phyloP scores from a whole-genome alignment of 164 flowering plant genomes.

The Litsea cubeba region DNA sequence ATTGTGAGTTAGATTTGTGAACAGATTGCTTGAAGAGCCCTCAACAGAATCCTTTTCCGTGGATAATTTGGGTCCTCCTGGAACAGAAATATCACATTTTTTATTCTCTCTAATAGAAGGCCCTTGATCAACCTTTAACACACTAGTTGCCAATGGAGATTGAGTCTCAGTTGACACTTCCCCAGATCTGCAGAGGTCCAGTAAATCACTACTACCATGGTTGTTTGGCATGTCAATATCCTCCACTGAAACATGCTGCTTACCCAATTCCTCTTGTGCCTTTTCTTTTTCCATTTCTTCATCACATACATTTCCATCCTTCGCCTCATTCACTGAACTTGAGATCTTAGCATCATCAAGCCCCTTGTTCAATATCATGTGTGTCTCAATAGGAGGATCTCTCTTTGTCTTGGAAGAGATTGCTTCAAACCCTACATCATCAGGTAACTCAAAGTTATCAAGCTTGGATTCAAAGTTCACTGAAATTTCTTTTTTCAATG shows the following conservation, averaged over 20 bases:
- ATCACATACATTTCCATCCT: slow-evolving; percentile 17
- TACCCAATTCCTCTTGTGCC: slow-evolving; percentile 15
- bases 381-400: not conserved
- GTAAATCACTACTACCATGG: slow-evolving; percentile 36
- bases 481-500: slow-evolving; percentile 23
- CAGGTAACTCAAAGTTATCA: slow-evolving; percentile 22
- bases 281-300: slow-evolving; percentile 30
- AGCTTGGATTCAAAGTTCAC: slow-evolving; percentile 29
- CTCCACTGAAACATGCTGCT: slow-evolving; percentile 19
- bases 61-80: slow-evolving; percentile 12
- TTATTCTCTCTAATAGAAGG: slow-evolving; percentile 21
- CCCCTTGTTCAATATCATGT: not conserved
- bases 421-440: not conserved
- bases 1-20: slow-evolving; percentile 6
- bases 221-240: slow-evolving; percentile 17
- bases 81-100: slow-evolving; percentile 15
- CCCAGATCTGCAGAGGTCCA: slow-evolving; percentile 37
- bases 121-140: slow-evolving; percentile 25
- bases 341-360: slow-evolving; percentile 26
- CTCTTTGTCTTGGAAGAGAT: not conserved
- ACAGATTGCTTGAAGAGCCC: not conserved
- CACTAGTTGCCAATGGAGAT: slow-evolving; percentile 39
- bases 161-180: slow-evolving; percentile 62
- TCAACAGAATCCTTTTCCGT: slow-evolving; percentile 22
- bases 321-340: slow-evolving; percentile 21